Evolutionary conservation across 2,329 filamentous ascomycete genomes (phyloP), one percentile per base, ranked within the genome.

Genomic region (Xylariaceae sp.): DNA sequence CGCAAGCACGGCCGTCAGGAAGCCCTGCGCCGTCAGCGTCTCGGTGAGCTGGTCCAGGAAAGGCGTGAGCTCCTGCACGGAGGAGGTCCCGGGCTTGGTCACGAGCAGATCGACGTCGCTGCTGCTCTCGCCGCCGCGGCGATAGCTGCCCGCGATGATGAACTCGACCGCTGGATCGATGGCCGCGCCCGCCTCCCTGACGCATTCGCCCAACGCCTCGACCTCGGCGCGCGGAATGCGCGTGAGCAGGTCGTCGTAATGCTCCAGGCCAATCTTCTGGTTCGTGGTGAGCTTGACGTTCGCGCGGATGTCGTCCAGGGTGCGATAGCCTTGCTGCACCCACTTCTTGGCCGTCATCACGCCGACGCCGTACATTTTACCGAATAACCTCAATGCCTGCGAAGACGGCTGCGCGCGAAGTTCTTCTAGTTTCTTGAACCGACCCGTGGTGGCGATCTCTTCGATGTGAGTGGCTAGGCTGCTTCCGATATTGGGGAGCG

Each of bases 61-160:
- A 0, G 78, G 78, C 1, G 81, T 77, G 0, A 96, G 79, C 2
- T 88, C 79, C 0, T 76, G 73, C 4, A 82, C 73, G 0, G 77
- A 75, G 0, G 64, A 68, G 0, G 87, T 87, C 0, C 79, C 78
- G 0, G 81, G 76, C 68, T 88, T 88, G 1, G 90, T 95, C 62
- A 97, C 82, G 61, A 97, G 84, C 47, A 93, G 79, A 72, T 97
- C 93, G 58, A 97, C 88, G 70, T 97, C 93, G 2, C 90, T 86
- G 5, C 86, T 94, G 55, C 82, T 82, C 35, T 80, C 73, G 3
- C 89, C 83, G 15, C 93, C 92, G 35, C 93, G 85, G 23, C 93
- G 85, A 71, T 95, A 97, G 59, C 90, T 95, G 0, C 93, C 93
- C 51, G 88, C 87, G 52, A 96, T 82, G 52, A 91, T 88, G 59